These are phyloP conservation scores for Aureobasidium sp. DNA, from an alignment of 2,329 filamentous ascomycete genomes.

Conservation along the genomic window DNA sequence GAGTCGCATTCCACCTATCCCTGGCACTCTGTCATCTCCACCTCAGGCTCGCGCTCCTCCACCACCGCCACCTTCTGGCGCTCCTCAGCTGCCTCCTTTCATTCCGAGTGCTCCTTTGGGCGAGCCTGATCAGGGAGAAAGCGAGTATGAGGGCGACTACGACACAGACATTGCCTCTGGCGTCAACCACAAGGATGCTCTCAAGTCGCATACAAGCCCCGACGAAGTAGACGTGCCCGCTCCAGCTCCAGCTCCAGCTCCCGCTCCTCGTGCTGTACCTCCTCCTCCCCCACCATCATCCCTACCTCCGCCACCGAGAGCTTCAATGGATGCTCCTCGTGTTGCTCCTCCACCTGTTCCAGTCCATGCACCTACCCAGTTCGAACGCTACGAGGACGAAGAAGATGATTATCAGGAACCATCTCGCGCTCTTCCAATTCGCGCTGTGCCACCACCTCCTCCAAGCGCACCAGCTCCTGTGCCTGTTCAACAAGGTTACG, in stretches of 20 bases:
- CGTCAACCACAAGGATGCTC: conserved; percentile 91
- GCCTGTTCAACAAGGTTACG: conserved; percentile 37
- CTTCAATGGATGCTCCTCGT: conserved; percentile 76
- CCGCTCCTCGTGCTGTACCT: conserved; percentile 52
- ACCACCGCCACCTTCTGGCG: conserved; percentile 49
- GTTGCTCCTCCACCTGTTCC: conserved; percentile 72
- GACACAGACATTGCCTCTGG: conserved; percentile 98
- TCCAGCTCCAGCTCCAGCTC: too few species aligned
- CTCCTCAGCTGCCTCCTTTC: conserved; percentile 29
- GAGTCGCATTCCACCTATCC: conserved; percentile 41
- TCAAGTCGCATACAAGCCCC: conserved; percentile 78
- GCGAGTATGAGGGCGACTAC: conserved; percentile 98
- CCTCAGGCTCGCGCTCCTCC: conserved; percentile 47
- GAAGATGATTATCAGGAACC: conserved; percentile 20
- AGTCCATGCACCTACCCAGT: conserved; percentile 23
- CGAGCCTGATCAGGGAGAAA: conserved; percentile 81
- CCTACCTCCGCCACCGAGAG: conserved; percentile 57
- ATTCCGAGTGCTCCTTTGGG: conserved; percentile 35
- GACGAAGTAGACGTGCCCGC: conserved; percentile 60
- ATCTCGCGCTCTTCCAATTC: conserved; percentile 21
- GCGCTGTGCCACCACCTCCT: conserved; percentile 32
- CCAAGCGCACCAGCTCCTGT: conserved; percentile 37
- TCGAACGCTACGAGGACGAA: conserved; percentile 20
- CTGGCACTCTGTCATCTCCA: conserved; percentile 34
- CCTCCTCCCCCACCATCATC: conserved; percentile 64